These are phyloP conservation scores for Exophiala spinifera DNA, from an alignment of 2,329 filamentous ascomycete species.

Conservation along the genomic window DNA sequence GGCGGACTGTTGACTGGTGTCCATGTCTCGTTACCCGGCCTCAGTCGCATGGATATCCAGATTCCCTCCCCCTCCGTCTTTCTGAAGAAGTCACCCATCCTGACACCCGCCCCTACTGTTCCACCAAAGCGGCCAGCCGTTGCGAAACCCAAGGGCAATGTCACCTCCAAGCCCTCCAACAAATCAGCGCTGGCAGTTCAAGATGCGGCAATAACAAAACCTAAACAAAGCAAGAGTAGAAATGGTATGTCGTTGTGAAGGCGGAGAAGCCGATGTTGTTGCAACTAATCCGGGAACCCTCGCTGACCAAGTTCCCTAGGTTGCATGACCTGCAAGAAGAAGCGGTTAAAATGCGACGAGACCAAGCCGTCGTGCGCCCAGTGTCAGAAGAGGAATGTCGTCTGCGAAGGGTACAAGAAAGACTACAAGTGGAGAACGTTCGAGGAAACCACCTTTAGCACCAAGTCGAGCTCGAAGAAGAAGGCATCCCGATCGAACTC, in stretches of 20 bases:
- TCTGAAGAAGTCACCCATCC: conserved; percentile 42
- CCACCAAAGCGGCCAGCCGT: conserved; percentile 28
- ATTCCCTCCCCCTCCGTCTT: conserved; percentile 59
- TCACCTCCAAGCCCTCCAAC: conserved; percentile 30
- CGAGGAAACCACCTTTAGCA: conserved; percentile 57
- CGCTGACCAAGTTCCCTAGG: conserved; percentile 45
- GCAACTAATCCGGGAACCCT: conserved; percentile 2
- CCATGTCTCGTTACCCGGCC: conserved; percentile 17
- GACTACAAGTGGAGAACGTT: conserved; percentile 73
- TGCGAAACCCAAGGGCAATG: conserved; percentile 29
- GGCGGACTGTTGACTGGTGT: conserved; percentile 6
- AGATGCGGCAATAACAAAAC: conserved; percentile 50
- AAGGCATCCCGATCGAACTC: conserved; percentile 33
- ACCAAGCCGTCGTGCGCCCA: conserved; percentile 66
- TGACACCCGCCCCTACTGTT: conserved; percentile 28
- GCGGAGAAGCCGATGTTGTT: neutral
- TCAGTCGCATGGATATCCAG: conserved; percentile 54
- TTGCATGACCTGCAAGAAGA: conserved; percentile 70
- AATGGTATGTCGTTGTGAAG: conserved; percentile 58
- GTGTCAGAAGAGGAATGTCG: conserved; percentile 62
- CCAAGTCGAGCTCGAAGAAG: conserved; percentile 38
- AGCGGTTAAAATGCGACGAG: conserved; percentile 71
- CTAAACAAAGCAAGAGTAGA: conserved; percentile 71
- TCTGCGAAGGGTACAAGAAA: conserved; percentile 70
- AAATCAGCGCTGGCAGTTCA: conserved; percentile 25